Percentiles rank a stretch among this genome's conserved stretches.
Evolutionary conservation across 345 rosid genomes (phyloP).

Genomic region (Geranium brycei): DNA sequence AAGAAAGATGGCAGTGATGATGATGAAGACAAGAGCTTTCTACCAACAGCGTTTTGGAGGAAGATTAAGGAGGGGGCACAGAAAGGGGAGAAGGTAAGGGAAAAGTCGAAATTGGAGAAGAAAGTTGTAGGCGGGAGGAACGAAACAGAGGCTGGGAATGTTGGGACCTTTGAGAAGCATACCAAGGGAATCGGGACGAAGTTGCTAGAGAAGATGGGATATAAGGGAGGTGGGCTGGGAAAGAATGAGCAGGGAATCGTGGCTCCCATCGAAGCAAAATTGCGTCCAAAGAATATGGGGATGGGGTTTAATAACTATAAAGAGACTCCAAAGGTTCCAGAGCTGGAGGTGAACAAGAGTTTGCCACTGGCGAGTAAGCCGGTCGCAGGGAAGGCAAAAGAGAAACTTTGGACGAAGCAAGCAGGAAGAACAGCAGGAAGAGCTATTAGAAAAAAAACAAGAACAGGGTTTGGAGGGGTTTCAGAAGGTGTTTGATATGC

Average conservation of each 20-base stretch:
- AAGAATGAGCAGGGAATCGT: conserved; percentile 70
- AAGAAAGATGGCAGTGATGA: too few relatives aligned
- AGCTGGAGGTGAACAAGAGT: conserved; percentile 5
- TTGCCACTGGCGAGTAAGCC: not conserved
- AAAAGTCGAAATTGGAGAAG: too few relatives aligned
- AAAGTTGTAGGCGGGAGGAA: too few relatives aligned
- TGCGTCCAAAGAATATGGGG: conserved; percentile 82
- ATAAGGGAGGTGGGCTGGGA: too few relatives aligned
- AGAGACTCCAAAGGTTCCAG: conserved; percentile 25
- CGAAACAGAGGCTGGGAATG: too few relatives aligned
- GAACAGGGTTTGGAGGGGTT: conserved; percentile 32
- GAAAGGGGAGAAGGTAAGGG: not conserved
- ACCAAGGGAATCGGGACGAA: conserved; percentile 29
- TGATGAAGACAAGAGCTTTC: too few relatives aligned
- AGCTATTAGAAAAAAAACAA: conserved; percentile 48
- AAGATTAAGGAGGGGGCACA: conserved; percentile 18
- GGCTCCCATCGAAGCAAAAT: conserved; percentile 52
- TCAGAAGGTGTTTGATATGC: too few relatives aligned
- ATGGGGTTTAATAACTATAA: conserved; percentile 86
- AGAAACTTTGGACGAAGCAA: conserved; percentile 2
- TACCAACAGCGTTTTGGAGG: too few relatives aligned
- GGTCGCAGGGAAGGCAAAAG: too few relatives aligned
- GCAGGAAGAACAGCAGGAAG: conserved; percentile 46
- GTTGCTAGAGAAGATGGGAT: conserved; percentile 81
- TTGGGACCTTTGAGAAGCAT: too few relatives aligned